Evolutionary conservation across 2,329 filamentous ascomycete genomes (phyloP).

Genomic region (Aspergillus hortae): DNA sequence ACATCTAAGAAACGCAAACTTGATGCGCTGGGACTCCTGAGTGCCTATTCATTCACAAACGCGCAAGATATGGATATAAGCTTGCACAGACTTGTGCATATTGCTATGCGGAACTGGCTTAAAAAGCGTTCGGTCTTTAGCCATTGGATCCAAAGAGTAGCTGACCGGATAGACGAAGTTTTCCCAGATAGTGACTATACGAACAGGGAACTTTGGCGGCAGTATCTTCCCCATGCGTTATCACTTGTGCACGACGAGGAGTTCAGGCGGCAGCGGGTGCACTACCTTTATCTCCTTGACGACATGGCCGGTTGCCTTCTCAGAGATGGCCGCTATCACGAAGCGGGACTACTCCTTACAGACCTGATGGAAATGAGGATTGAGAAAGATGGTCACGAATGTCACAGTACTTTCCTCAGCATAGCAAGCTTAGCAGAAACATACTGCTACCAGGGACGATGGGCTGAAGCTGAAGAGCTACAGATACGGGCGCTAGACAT

Average conservation of each 20-base stretch:
- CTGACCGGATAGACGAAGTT: not conserved
- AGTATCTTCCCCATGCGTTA: conserved; percentile 14
- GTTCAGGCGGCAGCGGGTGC: conserved; percentile 7
- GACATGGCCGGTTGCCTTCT: conserved; percentile 8
- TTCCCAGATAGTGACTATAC: conserved; percentile 9
- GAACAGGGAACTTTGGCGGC: conserved; percentile 13
- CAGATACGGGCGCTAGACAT: conserved; percentile 10
- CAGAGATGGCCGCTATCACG: conserved; percentile 10
- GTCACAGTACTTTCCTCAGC: not conserved
- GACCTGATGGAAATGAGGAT: conserved; percentile 13
- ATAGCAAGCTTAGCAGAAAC: conserved; percentile 18
- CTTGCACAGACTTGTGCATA: conserved; percentile 28
- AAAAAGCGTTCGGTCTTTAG: conserved; percentile 2
- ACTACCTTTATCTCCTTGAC: not conserved
- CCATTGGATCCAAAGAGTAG: not conserved
- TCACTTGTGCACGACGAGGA: conserved; percentile 12
- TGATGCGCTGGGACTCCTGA: conserved; percentile 27
- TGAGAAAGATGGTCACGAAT: conserved; percentile 2
- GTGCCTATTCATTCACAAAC: conserved; percentile 17
- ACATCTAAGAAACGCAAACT: conserved; percentile 14
- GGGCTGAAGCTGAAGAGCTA: conserved; percentile 23
- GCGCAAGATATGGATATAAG: conserved; percentile 6
- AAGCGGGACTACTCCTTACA: conserved; percentile 7
- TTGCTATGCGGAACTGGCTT: conserved; percentile 26
- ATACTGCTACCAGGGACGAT: conserved; percentile 1